A percentile compares a stretch with the other conserved stretches of the same genome.
Evolutionary conservation across 2,329 filamentous ascomycete species (phyloP).

Genomic region (Xylariaceae sp.): DNA sequence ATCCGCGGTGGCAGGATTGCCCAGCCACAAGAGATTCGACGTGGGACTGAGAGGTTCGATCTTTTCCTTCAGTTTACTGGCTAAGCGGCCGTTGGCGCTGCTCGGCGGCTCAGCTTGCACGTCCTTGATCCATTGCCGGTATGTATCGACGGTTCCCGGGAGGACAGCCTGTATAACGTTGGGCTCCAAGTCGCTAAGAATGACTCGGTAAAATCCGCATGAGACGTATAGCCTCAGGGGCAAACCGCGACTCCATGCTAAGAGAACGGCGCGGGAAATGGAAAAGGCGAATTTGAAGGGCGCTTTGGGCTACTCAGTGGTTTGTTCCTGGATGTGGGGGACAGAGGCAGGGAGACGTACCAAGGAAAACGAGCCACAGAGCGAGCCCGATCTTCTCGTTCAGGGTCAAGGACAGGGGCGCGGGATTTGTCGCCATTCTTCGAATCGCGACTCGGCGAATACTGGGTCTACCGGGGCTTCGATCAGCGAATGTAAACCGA

Average conservation of each 20-base stretch:
- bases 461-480: not conserved
- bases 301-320: not conserved
- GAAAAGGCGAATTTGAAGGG: not conserved
- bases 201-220: not conserved
- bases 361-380: not conserved
- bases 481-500: not conserved
- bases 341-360: not conserved
- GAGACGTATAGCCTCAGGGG: not conserved
- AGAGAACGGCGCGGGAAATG: not conserved
- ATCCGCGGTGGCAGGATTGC: not conserved
- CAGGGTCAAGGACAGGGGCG: not conserved
- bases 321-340: too few relatives aligned
- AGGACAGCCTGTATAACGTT: not conserved
- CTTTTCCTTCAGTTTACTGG: not conserved
- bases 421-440: not conserved
- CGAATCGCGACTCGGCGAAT: not conserved
- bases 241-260: not conserved
- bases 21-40: conserved; percentile 1
- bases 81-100: not conserved
- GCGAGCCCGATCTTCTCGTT: not conserved
- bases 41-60: not conserved
- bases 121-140: not conserved
- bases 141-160: not conserved
- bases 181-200: not conserved
- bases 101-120: not conserved